Percentiles rank a stretch among this genome's conserved stretches.
phyloP scores from a whole-genome alignment of 140 eudicot genomes.

The Cichorium intybus region DNA sequence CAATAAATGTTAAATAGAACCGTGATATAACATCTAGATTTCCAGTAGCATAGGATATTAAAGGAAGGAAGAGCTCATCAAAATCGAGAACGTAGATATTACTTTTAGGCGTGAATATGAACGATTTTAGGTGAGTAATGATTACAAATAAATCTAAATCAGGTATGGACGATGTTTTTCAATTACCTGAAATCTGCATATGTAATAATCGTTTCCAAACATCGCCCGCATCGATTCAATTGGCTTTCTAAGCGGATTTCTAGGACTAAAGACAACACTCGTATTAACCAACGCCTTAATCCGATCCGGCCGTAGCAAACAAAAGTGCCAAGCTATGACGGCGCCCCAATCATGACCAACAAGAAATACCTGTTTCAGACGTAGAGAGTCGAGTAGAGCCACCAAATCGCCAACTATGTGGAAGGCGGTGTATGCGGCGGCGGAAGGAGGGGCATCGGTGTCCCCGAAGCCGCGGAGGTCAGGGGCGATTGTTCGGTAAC shows the following conservation, averaged over 20 bases:
- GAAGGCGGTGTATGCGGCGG: constrained; percentile 54
- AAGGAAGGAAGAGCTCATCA: too few species aligned
- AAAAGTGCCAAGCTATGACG: constrained; percentile 58
- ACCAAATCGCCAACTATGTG: constrained; percentile 77
- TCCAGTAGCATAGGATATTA: too few species aligned
- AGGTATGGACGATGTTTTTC: not conserved
- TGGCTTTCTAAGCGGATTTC: constrained; percentile 58
- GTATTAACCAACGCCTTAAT: constrained; percentile 68
- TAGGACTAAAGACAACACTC: constrained; percentile 64
- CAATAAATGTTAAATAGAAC: too few species aligned
- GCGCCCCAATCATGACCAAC: constrained; percentile 95
- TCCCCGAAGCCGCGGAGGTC: constrained; percentile 92
- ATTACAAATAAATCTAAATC: not conserved
- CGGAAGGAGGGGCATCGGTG: constrained; percentile 57
- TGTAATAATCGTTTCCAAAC: constrained; percentile 74
- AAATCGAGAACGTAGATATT: too few species aligned
- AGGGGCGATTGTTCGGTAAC: constrained; percentile 77
- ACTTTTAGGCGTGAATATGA: too few species aligned
- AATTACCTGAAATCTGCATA: constrained; percentile 80
- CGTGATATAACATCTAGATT: too few species aligned
- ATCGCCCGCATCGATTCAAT: constrained; percentile 41
- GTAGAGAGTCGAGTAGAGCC: constrained; percentile 47
- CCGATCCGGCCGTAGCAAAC: constrained; percentile 59
- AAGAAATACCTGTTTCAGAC: constrained; percentile 53
- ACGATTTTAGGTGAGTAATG: too few species aligned